Conservation (phyloP, 1,284 basidiomycete genomes). For the Cutaneotrichosporon sp. region DNA sequence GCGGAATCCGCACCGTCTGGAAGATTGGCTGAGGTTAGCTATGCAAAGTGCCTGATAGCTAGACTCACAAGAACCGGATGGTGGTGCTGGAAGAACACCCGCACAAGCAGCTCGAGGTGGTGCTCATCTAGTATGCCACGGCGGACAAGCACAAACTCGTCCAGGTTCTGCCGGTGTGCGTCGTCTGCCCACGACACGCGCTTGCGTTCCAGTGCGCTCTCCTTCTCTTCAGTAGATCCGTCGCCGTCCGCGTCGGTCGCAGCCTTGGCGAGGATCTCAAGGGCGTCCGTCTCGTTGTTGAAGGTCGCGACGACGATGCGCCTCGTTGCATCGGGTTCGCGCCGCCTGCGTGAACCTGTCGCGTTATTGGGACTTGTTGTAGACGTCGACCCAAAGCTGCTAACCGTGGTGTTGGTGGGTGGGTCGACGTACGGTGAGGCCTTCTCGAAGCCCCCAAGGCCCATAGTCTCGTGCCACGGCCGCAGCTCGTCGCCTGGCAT, state of each 20-base stretch:
- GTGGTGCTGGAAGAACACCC: slow-evolving; percentile 47
- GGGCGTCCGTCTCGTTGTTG: slow-evolving; percentile 53
- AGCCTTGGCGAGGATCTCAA: slow-evolving; percentile 52
- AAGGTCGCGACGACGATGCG: slow-evolving; percentile 51
- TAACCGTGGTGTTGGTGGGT: slow-evolving; percentile 23
- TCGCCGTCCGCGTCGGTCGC: slow-evolving; percentile 39
- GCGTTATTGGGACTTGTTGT: slow-evolving; percentile 24
- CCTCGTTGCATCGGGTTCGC: slow-evolving; percentile 35
- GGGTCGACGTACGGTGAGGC: slow-evolving; percentile 25
- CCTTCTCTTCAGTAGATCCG: slow-evolving; percentile 18
- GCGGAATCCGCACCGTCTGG: slow-evolving; percentile 50
- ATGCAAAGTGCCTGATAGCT: background rate
- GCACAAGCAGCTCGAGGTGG: slow-evolving; percentile 41
- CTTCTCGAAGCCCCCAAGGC: background rate
- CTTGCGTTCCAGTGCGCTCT: slow-evolving; percentile 26
- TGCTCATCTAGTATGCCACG: slow-evolving; percentile 40
- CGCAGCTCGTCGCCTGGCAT: slow-evolving; percentile 18
- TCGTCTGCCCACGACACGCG: slow-evolving; percentile 29
- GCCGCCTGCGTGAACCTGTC: slow-evolving; percentile 14
- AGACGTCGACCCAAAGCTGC: slow-evolving; percentile 31
- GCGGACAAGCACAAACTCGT: slow-evolving; percentile 46
- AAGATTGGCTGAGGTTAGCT: slow-evolving; percentile 47
- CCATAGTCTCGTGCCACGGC: background rate
- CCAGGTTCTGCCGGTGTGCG: slow-evolving; percentile 26
- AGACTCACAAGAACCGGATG: slow-evolving; percentile 50